These are phyloP conservation scores for Saccharomycopsis sp. DNA, from an alignment of 805 yeast species.

Conservation along the genomic window DNA sequence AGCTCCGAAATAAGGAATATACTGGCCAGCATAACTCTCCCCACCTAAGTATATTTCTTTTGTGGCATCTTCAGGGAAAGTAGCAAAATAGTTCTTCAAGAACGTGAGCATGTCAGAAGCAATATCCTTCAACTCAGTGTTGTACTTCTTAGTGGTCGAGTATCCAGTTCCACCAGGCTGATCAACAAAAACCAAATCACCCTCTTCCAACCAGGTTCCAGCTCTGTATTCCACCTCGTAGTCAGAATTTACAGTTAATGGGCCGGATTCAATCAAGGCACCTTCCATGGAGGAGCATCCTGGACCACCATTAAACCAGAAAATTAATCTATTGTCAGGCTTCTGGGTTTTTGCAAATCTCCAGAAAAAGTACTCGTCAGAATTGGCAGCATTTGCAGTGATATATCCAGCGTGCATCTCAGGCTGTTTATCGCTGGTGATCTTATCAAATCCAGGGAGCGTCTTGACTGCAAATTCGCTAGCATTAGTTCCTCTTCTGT, in stretches of 20 bases:
- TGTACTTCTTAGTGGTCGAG: constrained; percentile 38
- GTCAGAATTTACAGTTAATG: constrained; percentile 44
- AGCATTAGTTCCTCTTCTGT: neutral
- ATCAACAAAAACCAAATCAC: constrained; percentile 64
- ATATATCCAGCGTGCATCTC: neutral
- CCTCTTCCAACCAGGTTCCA: constrained; percentile 63
- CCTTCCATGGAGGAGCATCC: constrained; percentile 87
- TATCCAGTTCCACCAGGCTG: constrained; percentile 79
- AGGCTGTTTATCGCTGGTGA: neutral
- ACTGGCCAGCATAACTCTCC: constrained; percentile 82
- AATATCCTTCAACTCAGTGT: neutral
- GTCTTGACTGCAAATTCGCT: neutral
- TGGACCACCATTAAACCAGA: constrained; percentile 89
- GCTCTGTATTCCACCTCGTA: constrained; percentile 37
- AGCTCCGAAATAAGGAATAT: constrained; percentile 32
- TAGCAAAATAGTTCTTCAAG: constrained; percentile 44
- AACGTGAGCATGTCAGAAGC: constrained; percentile 32
- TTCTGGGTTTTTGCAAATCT: constrained; percentile 34
- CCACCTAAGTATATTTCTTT: constrained; percentile 65
- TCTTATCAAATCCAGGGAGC: neutral
- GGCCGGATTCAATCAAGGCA: constrained; percentile 73
- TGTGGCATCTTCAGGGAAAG: constrained; percentile 51
- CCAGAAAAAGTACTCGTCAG: constrained; percentile 52
- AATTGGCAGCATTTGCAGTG: neutral
- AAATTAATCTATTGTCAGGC: constrained; percentile 36